Evolutionary conservation across 768 basidiomycete species (phyloP), one percentile per base, ranked within the genome.

Genomic region (Psilocybe subaeruginosa): DNA sequence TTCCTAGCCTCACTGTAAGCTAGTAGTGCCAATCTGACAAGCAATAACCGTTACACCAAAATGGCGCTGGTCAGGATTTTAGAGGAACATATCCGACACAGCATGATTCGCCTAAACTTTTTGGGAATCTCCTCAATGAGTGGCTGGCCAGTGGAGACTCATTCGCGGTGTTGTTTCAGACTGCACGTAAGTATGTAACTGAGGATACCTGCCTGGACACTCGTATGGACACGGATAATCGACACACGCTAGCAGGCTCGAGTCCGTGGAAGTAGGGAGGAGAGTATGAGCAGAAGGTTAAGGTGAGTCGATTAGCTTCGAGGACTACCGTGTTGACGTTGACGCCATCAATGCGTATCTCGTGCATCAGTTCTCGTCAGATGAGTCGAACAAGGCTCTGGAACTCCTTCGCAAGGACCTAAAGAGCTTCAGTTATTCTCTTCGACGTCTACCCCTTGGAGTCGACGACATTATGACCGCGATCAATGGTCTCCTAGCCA

Each of bases 71-170:
- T 2, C 23, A 23, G 23, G 23, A 23, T 23, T 23, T 23, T 23
- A 23, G 23, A 23, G 23, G 19, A 45, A 47, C 77, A 80, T 59
- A 76, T 81, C 37, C 66, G 60, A 3, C 78, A 78, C 53, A 72
- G 70, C n/a, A 58, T 71, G 75, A 7, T 79, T 80, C 47, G 78
- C 78, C 27, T 74, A 75, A 70, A 47, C 69, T 80, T 5, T 82
- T 80, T 27, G 78, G 78, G 1, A 76, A 64, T 29, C 71, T 82
- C 12, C 75, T 80, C 59, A 77, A 78, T 49, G 80, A 82, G 59
- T 80, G 80, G 78, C 59, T 79, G 17, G 68, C 74, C 2, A 80
- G 79, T 46, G 79, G 78, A 1, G 79, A 81, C 66, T 78, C 78
- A 0, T 72, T 71, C 17, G 72, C 74, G 5, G 60, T 73, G 43